phyloP scores from a whole-genome alignment of 2,329 filamentous ascomycete species.

The Alternaria sp. region DNA sequence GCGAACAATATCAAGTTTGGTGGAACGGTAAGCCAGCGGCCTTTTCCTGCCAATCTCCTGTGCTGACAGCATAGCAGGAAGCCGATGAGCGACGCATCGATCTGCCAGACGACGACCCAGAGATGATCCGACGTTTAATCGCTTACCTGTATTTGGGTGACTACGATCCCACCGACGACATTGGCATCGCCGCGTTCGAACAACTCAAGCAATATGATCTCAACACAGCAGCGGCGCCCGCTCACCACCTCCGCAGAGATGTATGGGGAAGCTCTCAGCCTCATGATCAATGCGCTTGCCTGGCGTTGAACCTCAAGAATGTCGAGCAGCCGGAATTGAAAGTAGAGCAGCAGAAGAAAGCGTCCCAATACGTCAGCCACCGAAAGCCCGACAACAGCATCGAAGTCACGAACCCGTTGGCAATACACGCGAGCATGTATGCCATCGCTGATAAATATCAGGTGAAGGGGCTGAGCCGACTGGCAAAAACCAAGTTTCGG shows the following conservation, averaged over 20 bases:
- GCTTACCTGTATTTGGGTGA: constrained; percentile 27
- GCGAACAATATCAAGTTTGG: constrained; percentile 11
- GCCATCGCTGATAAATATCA: constrained; percentile 27
- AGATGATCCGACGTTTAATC: constrained; percentile 26
- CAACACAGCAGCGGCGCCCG: neutral
- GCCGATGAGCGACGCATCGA: constrained; percentile 14
- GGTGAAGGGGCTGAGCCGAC: constrained; percentile 13
- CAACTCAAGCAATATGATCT: constrained; percentile 5
- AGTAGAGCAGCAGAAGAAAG: neutral
- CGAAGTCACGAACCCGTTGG: constrained; percentile 40
- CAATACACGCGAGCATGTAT: constrained; percentile 27
- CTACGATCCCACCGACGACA: constrained; percentile 19
- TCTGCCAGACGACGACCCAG: constrained; percentile 25
- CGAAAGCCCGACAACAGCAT: neutral
- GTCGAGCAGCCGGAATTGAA: neutral
- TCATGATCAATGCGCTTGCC: constrained; percentile 13
- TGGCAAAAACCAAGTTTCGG: constrained; percentile 21
- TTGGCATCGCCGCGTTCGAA: neutral
- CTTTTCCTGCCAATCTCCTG: neutral
- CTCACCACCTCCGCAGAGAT: neutral
- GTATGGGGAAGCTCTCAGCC: neutral
- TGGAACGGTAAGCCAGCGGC: neutral
- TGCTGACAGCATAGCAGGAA: constrained; percentile 12
- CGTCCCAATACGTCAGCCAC: neutral
- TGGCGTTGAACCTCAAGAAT: constrained; percentile 1